Evolutionary conservation across 2,329 filamentous ascomycete genomes (phyloP).

Genomic region (Alternaria incomplexa): DNA sequence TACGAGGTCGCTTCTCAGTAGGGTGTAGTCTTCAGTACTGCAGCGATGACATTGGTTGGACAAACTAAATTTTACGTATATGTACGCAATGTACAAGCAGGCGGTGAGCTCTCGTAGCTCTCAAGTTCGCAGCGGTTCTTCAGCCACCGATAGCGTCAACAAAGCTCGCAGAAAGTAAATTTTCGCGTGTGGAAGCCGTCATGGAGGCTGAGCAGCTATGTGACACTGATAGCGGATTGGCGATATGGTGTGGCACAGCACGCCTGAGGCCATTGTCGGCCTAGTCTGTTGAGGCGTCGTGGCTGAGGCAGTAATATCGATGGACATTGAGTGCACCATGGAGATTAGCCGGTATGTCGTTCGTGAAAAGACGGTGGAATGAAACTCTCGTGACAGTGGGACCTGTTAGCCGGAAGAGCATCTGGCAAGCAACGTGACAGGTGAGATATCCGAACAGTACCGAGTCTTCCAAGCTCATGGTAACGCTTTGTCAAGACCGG

Average conservation of each 20-base stretch:
- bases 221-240: neutral
- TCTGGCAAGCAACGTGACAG: neutral
- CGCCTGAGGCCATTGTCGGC: neutral
- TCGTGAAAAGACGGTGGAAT: neutral
- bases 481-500: neutral
- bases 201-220: slow-evolving; percentile 7
- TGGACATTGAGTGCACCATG: neutral
- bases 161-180: neutral
- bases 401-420: neutral
- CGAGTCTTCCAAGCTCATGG: neutral
- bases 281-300: slow-evolving; percentile 1
- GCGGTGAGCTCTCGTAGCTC: neutral
- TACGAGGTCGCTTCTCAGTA: neutral
- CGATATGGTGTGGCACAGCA: slow-evolving; percentile 8
- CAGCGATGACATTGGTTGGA: neutral
- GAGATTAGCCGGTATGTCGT: slow-evolving; percentile 1
- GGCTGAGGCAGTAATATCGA: slow-evolving; percentile 6
- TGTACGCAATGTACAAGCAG: neutral
- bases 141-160: neutral
- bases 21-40: neutral
- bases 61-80: neutral
- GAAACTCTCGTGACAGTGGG: neutral
- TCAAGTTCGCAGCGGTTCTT: neutral
- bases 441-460: neutral
- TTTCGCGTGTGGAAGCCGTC: neutral